A percentile compares a stretch with the other conserved stretches of the same genome.
Evolutionary conservation across 2,329 filamentous ascomycete species (phyloP).

Genomic region (Pseudogymnoascus sp.): DNA sequence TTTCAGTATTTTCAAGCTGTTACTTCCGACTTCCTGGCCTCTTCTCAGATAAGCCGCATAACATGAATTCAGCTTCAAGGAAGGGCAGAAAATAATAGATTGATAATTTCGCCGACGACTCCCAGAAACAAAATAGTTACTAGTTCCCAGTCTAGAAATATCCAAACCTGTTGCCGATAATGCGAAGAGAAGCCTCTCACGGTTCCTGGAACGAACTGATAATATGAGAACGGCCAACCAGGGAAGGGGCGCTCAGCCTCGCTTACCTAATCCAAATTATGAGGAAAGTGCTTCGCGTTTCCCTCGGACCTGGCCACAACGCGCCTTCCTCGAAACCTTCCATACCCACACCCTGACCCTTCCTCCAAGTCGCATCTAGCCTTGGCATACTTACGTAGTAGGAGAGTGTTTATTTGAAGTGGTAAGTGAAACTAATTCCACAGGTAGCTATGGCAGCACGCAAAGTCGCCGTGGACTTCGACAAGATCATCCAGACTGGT

Average conservation of each 20-base stretch:
- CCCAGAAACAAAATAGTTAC: neutral
- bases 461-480: slow-evolving; percentile 26
- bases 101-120: neutral
- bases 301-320: neutral
- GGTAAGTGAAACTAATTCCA: slow-evolving; percentile 10
- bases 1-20: neutral
- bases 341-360: neutral
- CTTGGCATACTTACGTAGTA: neutral
- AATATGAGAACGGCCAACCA: neutral
- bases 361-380: neutral
- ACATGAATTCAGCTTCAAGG: neutral
- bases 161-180: neutral
- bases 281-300: neutral
- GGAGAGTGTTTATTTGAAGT: neutral
- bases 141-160: neutral
- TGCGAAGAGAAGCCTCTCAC: neutral
- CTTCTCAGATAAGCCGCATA: neutral
- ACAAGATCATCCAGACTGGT: slow-evolving; percentile 29
- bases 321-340: neutral
- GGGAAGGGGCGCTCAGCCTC: neutral
- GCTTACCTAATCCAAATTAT: slow-evolving; percentile 6
- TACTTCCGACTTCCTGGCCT: neutral
- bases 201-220: neutral
- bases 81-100: neutral
- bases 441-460: slow-evolving; percentile 24